Evolutionary conservation across 2,329 filamentous ascomycete genomes (phyloP).

Genomic region (Chaetomium sp.): DNA sequence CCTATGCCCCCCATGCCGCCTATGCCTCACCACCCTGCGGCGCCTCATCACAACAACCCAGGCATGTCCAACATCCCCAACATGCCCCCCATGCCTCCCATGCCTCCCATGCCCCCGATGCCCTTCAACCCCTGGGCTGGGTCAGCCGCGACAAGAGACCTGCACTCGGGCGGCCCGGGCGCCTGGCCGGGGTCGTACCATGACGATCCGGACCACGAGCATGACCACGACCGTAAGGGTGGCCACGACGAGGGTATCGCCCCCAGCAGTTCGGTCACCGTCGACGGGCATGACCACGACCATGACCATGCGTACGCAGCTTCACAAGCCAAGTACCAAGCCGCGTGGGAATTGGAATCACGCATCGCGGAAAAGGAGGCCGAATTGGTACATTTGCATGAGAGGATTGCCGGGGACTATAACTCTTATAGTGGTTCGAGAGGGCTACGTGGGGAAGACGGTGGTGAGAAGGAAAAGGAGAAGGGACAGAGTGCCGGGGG

Average conservation of each 20-base stretch:
- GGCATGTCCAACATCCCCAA: neutral
- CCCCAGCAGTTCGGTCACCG: no score
- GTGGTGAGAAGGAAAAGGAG: neutral
- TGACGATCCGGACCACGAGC: neutral
- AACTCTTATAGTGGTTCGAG: neutral
- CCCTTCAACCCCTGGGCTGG: neutral
- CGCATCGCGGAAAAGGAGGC: conserved; percentile 29
- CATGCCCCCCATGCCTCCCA: neutral
- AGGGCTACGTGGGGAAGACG: neutral
- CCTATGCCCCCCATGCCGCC: neutral
- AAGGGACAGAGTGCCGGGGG: conserved; percentile 9
- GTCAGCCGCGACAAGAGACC: neutral
- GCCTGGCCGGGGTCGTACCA: neutral
- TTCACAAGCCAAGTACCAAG: conserved; percentile 33
- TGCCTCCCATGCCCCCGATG: neutral
- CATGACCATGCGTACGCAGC: conserved; percentile 15
- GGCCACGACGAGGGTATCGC: neutral
- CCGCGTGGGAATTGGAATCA: conserved; percentile 31
- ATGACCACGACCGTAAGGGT: neutral
- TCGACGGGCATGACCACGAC: no score
- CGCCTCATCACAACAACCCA: neutral
- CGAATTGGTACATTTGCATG: conserved; percentile 23
- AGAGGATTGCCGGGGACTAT: conserved; percentile 21
- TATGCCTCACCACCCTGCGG: neutral
- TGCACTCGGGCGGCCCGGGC: neutral